Conservation (phyloP, 1,139 yeast species). For the Wickerhamomyces sp. region DNA sequence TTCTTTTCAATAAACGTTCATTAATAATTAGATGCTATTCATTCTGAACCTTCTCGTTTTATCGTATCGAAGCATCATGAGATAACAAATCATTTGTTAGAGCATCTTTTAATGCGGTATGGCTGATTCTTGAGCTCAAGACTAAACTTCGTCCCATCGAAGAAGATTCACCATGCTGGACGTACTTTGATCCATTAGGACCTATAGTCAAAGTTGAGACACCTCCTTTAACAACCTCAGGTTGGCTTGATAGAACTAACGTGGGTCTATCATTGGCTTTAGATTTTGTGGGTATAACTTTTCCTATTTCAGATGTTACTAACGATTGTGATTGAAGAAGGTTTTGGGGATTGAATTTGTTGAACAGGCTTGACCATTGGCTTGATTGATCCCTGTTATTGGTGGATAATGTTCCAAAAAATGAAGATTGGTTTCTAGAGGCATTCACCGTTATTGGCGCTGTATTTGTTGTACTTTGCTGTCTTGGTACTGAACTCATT, state of each 20-base stretch:
- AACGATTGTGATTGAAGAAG: constrained; percentile 9
- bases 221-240: constrained; percentile 28
- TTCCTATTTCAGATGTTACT: constrained; percentile 26
- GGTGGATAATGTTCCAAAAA: not conserved
- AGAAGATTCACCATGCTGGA: constrained; percentile 24
- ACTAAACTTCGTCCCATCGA: constrained; percentile 36
- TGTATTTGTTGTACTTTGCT: no score
- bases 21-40: not conserved
- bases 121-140: constrained; percentile 36
- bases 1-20: not conserved
- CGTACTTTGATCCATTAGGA: constrained; percentile 38
- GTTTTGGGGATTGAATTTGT: constrained; percentile 10
- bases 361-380: constrained; percentile 13
- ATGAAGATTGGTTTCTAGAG: not conserved
- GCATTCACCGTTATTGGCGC: no score
- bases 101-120: constrained; percentile 41
- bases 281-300: constrained; percentile 9
- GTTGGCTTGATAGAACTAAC: not conserved
- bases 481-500: no score
- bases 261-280: constrained; percentile 1
- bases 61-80: no score
- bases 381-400: not conserved
- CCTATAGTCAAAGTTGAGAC: constrained; percentile 46
- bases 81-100: constrained; percentile 27
- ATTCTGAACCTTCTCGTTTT: no score